Percentiles rank a stretch among this genome's conserved stretches.
phyloP scores from a whole-genome alignment of 1,284 basidiomycete genomes.

The Peniophora sp. region DNA sequence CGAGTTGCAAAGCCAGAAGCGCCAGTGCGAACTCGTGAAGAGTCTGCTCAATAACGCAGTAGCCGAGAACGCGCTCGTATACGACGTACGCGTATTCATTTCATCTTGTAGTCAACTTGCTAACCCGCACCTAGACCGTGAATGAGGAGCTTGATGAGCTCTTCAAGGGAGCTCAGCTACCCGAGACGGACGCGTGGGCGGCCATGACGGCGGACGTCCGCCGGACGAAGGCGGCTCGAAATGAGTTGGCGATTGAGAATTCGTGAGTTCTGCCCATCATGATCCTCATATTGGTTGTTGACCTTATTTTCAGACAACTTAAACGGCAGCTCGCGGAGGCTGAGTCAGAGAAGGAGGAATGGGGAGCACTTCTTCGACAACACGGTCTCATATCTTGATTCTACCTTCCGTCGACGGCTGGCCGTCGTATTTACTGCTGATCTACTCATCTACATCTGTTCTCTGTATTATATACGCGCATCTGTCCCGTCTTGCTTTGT shows the following conservation, averaged over 20 bases:
- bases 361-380: slow-evolving; percentile 50
- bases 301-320: slow-evolving; percentile 42
- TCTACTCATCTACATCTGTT: too few relatives aligned
- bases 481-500: too few relatives aligned
- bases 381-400: slow-evolving; percentile 43
- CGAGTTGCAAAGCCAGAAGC: slow-evolving; percentile 61
- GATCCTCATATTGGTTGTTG: slow-evolving; percentile 2
- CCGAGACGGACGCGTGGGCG: slow-evolving; percentile 70
- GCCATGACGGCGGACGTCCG: slow-evolving; percentile 68
- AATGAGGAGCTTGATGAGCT: slow-evolving; percentile 87
- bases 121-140: slow-evolving; percentile 56
- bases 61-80: slow-evolving; percentile 87
- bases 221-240: slow-evolving; percentile 68
- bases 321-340: slow-evolving; percentile 65
- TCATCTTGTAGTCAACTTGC: slow-evolving; percentile 2
- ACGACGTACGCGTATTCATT: slow-evolving; percentile 52
- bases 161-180: slow-evolving; percentile 75
- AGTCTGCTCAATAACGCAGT: slow-evolving; percentile 67
- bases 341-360: slow-evolving; percentile 76
- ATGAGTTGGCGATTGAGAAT: slow-evolving; percentile 68
- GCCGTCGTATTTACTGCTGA: too few relatives aligned
- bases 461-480: too few relatives aligned
- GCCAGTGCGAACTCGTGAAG: slow-evolving; percentile 72
- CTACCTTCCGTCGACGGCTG: not conserved
- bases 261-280: slow-evolving; percentile 39